Percentiles rank a stretch among this genome's conserved stretches.
Evolutionary conservation across 306 rosid species (phyloP).

Genomic region (Senna siamea): DNA sequence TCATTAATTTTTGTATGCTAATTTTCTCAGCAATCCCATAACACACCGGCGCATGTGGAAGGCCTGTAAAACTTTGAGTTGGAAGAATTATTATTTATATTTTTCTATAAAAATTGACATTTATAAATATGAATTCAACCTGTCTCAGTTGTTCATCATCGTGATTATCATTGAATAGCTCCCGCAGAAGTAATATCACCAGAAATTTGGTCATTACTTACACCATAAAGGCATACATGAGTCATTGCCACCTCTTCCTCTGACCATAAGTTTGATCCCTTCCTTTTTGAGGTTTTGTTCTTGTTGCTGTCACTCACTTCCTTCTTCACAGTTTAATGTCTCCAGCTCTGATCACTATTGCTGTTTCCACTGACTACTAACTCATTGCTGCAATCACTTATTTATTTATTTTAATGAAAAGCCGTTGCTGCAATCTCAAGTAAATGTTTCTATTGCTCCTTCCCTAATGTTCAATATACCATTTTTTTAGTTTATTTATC

Average conservation of each 20-base stretch:
- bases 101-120: not conserved
- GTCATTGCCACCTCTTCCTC: not conserved
- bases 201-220: too few species aligned
- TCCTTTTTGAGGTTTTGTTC: not conserved
- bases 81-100: not conserved
- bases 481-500: constrained; percentile 6
- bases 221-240: not conserved
- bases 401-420: too few species aligned
- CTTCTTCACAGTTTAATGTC: not conserved
- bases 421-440: constrained; percentile 13
- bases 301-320: not conserved
- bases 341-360: not conserved
- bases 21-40: not conserved
- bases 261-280: constrained; percentile 1
- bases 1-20: not conserved
- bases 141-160: constrained; percentile 1
- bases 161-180: not conserved
- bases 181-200: too few species aligned
- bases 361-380: not conserved
- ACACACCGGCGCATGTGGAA: not conserved
- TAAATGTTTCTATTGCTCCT: not conserved
- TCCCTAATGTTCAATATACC: not conserved
- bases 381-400: constrained; percentile 9
- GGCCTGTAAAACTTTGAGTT: not conserved
- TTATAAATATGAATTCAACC: not conserved